phyloP scores from a whole-genome alignment of 495 filamentous ascomycete genomes.

The Aspergillus hancockii region DNA sequence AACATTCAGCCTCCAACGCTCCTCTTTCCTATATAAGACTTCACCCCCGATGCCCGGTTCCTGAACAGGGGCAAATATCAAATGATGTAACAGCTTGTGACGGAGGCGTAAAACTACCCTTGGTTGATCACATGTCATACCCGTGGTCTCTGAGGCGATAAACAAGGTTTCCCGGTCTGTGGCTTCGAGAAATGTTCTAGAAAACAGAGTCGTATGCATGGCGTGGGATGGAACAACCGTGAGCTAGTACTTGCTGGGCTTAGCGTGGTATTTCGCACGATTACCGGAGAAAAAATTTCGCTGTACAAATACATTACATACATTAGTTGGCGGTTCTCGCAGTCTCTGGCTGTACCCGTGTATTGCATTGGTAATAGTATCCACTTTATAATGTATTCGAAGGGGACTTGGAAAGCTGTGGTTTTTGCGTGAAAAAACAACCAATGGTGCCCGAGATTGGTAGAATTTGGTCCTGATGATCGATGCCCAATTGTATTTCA shows the following conservation, averaged over 20 bases:
- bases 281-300: not conserved
- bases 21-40: not conserved
- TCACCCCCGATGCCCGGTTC: not conserved
- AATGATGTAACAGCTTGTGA: not conserved
- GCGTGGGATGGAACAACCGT: not conserved
- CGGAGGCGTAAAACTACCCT: not conserved
- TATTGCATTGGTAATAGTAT: slow-evolving; percentile 3
- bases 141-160: not conserved
- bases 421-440: too few relatives aligned
- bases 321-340: not conserved
- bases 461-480: not conserved
- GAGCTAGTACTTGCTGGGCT: not conserved
- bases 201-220: not conserved
- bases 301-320: not conserved
- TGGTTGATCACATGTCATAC: not conserved
- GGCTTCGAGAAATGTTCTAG: slow-evolving; percentile 4
- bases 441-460: slow-evolving; percentile 1
- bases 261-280: not conserved
- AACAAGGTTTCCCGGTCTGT: not conserved
- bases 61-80: not conserved
- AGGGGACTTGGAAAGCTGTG: too few relatives aligned
- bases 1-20: not conserved
- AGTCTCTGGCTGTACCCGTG: not conserved
- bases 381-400: not conserved
- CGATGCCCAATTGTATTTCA: not conserved